Percentiles rank a stretch among this genome's conserved stretches.
phyloP scores from a whole-genome alignment of 2,329 filamentous ascomycete species.

The Trichoderma asperellum region DNA sequence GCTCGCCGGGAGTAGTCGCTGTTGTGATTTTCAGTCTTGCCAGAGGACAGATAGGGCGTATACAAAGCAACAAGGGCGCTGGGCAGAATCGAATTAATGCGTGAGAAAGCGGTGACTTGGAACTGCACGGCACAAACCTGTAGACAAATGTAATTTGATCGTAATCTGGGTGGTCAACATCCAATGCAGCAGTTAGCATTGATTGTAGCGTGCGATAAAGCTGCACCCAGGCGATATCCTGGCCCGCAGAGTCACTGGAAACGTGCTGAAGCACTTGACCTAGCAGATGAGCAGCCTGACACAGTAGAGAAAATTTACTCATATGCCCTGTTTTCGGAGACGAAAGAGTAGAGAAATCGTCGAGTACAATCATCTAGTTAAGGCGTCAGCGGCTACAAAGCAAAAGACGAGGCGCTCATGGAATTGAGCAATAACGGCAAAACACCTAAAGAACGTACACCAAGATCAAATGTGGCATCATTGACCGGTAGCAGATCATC shows the following conservation, averaged over 20 bases:
- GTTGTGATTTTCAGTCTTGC: neutral
- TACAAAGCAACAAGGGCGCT: neutral
- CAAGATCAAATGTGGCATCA: neutral
- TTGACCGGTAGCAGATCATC: neutral
- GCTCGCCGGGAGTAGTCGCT: neutral
- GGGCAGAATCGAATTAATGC: neutral
- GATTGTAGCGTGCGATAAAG: neutral
- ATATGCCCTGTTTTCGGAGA: neutral
- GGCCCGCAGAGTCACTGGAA: neutral
- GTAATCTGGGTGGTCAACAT: neutral
- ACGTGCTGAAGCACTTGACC: neutral
- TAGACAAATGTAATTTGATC: constrained; percentile 1
- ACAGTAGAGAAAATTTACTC: neutral
- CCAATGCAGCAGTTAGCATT: neutral
- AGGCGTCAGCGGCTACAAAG: neutral
- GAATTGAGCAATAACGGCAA: neutral
- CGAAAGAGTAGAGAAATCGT: neutral
- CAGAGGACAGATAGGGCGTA: neutral
- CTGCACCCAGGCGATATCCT: neutral
- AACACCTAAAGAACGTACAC: neutral
- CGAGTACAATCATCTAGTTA: neutral
- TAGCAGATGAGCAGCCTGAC: neutral
- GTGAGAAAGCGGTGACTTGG: neutral
- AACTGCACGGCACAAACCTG: neutral
- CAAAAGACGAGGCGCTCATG: neutral